Conservation (phyloP, 2,329 filamentous ascomycete genomes). For the Tolypocladium ophioglossoides region DNA sequence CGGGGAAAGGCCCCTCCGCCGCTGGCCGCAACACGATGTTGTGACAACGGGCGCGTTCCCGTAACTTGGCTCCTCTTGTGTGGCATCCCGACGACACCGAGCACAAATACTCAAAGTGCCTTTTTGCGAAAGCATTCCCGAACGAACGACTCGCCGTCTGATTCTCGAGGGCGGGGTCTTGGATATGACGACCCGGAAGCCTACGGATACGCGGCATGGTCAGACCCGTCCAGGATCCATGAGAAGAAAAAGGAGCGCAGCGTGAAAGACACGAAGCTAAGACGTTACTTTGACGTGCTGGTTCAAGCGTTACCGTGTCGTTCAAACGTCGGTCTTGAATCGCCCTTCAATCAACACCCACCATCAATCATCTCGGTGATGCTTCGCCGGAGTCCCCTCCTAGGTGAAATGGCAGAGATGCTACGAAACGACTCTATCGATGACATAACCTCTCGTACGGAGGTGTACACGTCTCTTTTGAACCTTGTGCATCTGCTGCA, state of each 20-base stretch:
- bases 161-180: too few species aligned
- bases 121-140: too few species aligned
- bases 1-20: not conserved
- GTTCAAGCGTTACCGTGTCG: not conserved
- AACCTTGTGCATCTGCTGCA: not conserved
- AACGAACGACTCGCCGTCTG: too few species aligned
- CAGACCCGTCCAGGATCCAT: not conserved
- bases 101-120: not conserved
- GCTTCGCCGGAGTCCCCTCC: not conserved
- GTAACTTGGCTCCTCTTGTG: not conserved
- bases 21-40: not conserved
- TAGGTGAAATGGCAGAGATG: not conserved
- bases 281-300: not conserved
- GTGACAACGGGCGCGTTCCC: not conserved
- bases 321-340: not conserved
- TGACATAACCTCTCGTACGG: not conserved
- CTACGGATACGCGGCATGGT: too few species aligned
- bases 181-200: too few species aligned
- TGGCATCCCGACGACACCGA: not conserved
- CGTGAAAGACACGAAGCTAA: not conserved
- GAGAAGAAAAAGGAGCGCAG: not conserved
- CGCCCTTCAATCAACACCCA: not conserved
- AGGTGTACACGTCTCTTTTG: not conserved
- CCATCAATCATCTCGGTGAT: not conserved
- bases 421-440: not conserved